Evolutionary conservation across 495 filamentous ascomycete species (phyloP), one percentile per base, ranked within the genome.

Genomic region (Acidomyces sp.): DNA sequence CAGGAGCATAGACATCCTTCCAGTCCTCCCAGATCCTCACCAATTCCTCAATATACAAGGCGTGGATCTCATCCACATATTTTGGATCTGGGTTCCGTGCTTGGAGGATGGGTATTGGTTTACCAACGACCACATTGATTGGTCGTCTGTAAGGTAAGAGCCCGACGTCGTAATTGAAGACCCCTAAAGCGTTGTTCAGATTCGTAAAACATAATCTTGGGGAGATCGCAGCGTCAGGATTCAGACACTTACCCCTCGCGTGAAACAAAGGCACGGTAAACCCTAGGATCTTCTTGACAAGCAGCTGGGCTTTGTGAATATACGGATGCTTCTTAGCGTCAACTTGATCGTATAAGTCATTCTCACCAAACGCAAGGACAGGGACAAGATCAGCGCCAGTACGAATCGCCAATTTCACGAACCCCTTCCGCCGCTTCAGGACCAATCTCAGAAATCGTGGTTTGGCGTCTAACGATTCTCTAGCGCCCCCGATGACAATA

Each of bases 131-230:
- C 24, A 93, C 71, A 53, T 96, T 88, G 28, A 97, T 49, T 12
- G 85, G 78, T 25, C 77, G 65, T 24, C 92, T 72, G 60, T 96
- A 96, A 5, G 90, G 90, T 82, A 96, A 82, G 38, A 96, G 55
- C 0, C 90, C 90, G 1, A 94, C 82, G 57, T 97, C 90, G 48
- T 97, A 96, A 54, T 97, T 97, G 60, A 96, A 95, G 6, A 96
- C 78, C 1, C 90, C 90, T 12, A 85, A 58, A 1, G 86, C n/a
- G n/a, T n/a, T n/a, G n/a, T n/a, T n/a, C n/a, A n/a, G n/a, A n/a
- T n/a, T n/a, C n/a, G n/a, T n/a, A n/a, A n/a, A n/a, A n/a, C n/a
- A n/a, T n/a, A n/a, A n/a, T n/a, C n/a, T n/a, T n/a, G n/a, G n/a
- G n/a, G n/a, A n/a, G n/a, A n/a, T n/a, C n/a, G n/a, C n/a, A n/a